phyloP scores from a whole-genome alignment of 2,329 filamentous ascomycete genomes.

The Calcarisporium arbuscula region DNA sequence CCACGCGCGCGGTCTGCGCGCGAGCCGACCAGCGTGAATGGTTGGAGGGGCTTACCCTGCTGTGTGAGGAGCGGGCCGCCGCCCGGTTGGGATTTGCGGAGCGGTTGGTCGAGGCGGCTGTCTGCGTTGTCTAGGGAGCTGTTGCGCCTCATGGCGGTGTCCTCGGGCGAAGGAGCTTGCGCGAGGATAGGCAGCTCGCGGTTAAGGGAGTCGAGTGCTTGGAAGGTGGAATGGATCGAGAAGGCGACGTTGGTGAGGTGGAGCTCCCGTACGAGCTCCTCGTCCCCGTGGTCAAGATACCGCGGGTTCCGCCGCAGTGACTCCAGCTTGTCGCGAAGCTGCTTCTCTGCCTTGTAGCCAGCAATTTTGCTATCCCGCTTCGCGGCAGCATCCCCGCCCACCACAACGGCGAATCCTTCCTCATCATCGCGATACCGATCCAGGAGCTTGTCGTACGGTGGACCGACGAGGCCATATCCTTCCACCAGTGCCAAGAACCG shows the following conservation, averaged over 20 bases:
- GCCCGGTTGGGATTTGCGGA: conserved; percentile 43
- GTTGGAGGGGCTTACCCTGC: conserved; percentile 78
- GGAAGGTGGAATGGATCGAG: conserved; percentile 73
- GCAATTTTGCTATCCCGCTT: conserved; percentile 79
- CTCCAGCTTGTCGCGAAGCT: conserved; percentile 76
- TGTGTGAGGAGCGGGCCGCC: conserved; percentile 70
- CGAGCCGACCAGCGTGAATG: conserved; percentile 78
- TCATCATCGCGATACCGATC: conserved; percentile 68
- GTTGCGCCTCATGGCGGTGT: conserved; percentile 18
- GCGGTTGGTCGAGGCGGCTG: conserved; percentile 61
- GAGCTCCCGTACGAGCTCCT: conserved; percentile 73
- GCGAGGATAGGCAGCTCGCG: conserved; percentile 80
- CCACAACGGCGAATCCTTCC: conserved; percentile 65
- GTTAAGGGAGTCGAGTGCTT: conserved; percentile 78
- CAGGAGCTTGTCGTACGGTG: conserved; percentile 60
- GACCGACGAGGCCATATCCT: conserved; percentile 66
- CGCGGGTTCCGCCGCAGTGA: conserved; percentile 36
- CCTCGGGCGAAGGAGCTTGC: conserved; percentile 50
- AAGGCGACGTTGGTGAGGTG: conserved; percentile 71
- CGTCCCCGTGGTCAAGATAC: conserved; percentile 63
- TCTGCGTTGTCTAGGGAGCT: conserved; percentile 32
- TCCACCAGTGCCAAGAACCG: conserved; percentile 71
- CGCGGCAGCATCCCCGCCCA: conserved; percentile 53
- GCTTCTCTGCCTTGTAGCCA: conserved; percentile 79
- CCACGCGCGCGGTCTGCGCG: conserved; percentile 69